A percentile compares a stretch with the other conserved stretches of the same genome.
phyloP scores from a whole-genome alignment of 2,329 filamentous ascomycete species.

The Apiospora aurea region DNA sequence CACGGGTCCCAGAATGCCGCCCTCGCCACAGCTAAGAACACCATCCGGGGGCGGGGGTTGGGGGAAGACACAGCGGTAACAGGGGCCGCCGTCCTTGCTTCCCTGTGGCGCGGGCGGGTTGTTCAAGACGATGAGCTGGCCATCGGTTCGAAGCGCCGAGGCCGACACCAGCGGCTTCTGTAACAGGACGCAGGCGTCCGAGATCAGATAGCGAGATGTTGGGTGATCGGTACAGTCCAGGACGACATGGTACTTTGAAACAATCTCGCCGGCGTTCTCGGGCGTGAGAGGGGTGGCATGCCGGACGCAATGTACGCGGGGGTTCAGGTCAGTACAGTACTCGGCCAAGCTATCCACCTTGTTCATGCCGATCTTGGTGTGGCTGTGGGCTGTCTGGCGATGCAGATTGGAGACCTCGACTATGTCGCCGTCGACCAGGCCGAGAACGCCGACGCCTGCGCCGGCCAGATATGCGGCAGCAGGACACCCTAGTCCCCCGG shows the following conservation, averaged over 20 bases:
- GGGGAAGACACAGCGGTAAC: constrained; percentile 93
- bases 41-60: constrained; percentile 83
- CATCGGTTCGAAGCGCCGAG: constrained; percentile 86
- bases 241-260: constrained; percentile 79
- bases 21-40: constrained; percentile 88
- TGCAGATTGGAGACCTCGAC: constrained; percentile 94
- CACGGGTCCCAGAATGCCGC: constrained; percentile 89
- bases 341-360: constrained; percentile 82
- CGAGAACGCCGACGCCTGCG: constrained; percentile 83
- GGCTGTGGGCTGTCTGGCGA: constrained; percentile 85
- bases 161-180: constrained; percentile 85
- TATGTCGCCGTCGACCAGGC: constrained; percentile 84
- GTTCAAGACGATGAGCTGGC: constrained; percentile 89
- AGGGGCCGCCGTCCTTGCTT: constrained; percentile 72
- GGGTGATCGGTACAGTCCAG: constrained; percentile 97
- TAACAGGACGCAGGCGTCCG: constrained; percentile 84
- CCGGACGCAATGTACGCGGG: constrained; percentile 68
- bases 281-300: constrained; percentile 72
- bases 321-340: constrained; percentile 70
- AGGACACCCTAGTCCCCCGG: constrained; percentile 90
- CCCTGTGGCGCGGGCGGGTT: constrained; percentile 72
- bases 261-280: constrained; percentile 70
- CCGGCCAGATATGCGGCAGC: constrained; percentile 92
- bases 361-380: constrained; percentile 70
- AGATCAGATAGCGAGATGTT: constrained; percentile 89